Evolutionary conservation across 495 filamentous ascomycete genomes (phyloP), one percentile per base, ranked within the genome.

Genomic region (Hypoxylon fragiforme): DNA sequence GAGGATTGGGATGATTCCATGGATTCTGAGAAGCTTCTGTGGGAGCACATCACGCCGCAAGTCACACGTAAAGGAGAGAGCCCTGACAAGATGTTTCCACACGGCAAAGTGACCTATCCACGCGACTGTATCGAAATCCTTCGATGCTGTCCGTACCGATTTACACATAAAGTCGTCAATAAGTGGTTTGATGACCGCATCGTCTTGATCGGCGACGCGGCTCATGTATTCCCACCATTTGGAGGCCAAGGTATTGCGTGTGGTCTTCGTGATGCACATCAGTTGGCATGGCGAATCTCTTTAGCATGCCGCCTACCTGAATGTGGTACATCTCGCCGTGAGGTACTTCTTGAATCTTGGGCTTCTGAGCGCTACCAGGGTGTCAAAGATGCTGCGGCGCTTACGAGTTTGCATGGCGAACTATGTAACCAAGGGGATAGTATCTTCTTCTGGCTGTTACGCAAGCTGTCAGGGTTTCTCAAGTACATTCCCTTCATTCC

Each of bases 211-310:
- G 79, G 79, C 8, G 79, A 83, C 56, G 71, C 79, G 1, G 78
- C 79, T 3, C 60, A 83, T 44, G 80, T 81, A 1, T 83, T 83
- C 44, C 80, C 80, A 20, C 77, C 80, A 6, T 82, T 83, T 47
- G 80, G 74, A 0, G 79, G 79, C 0, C 79, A 81, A 52, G 79
- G 78, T 3, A 79, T 81, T 31, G 72, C 74, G n/a, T 75, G 70
- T 13, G 77, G 79, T 16, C 31, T 73, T 13, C 44, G 67, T 3
- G 71, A 73, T 40, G 71, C 66, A 8, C 60, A 69, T 12, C 51
- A 58, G 13, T 53, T 82, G 2, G 72, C 72, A 3, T 82, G 79
- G 79, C 73, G 80, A 7, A 67, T 82, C 0, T 69, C 68, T 3
- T 21, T 79, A 11, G 58, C 76, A 14, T 62, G 60, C 19, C 64